Evolutionary conservation across 2,329 filamentous ascomycete genomes (phyloP).

Genomic region (Rhytidhysteron rufulum): DNA sequence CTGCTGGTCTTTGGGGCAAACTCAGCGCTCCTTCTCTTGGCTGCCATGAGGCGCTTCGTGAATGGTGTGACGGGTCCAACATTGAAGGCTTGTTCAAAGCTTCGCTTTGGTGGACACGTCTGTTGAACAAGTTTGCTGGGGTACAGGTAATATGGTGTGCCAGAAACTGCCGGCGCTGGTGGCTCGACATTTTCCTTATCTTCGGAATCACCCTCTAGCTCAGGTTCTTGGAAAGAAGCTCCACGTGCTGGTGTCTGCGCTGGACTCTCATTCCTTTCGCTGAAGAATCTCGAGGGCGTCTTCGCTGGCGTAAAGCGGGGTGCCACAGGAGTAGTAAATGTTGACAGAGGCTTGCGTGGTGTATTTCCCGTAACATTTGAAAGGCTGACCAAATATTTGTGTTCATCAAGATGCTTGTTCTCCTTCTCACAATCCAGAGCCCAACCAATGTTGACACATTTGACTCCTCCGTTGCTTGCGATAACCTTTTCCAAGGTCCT

Average conservation of each 20-base stretch:
- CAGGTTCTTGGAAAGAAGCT: slow-evolving; percentile 6
- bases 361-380: slow-evolving; percentile 7
- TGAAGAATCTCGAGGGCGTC: too few relatives aligned
- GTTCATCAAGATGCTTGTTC: slow-evolving; percentile 31
- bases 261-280: too few relatives aligned
- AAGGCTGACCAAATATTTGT: slow-evolving; percentile 28
- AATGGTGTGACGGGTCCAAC: not conserved
- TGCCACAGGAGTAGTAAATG: slow-evolving; percentile 11
- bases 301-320: slow-evolving; percentile 28
- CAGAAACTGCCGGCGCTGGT: slow-evolving; percentile 19
- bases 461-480: slow-evolving; percentile 67
- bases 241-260: not conserved
- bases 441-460: slow-evolving; percentile 85
- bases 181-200: slow-evolving; percentile 27
- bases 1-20: slow-evolving; percentile 3
- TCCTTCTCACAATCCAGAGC: slow-evolving; percentile 60
- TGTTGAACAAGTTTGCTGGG: slow-evolving; percentile 45
- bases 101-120: slow-evolving; percentile 53
- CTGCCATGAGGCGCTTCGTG: slow-evolving; percentile 3
- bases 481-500: slow-evolving; percentile 78
- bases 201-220: slow-evolving; percentile 6
- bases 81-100: slow-evolving; percentile 7
- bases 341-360: slow-evolving; percentile 9
- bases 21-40: slow-evolving; percentile 4
- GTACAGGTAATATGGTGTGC: slow-evolving; percentile 45